Percentiles rank a stretch among this genome's conserved stretches.
These are phyloP conservation scores for Pythium insidiosum DNA, from an alignment of 352 stramenopile species.

Conservation along the genomic window DNA sequence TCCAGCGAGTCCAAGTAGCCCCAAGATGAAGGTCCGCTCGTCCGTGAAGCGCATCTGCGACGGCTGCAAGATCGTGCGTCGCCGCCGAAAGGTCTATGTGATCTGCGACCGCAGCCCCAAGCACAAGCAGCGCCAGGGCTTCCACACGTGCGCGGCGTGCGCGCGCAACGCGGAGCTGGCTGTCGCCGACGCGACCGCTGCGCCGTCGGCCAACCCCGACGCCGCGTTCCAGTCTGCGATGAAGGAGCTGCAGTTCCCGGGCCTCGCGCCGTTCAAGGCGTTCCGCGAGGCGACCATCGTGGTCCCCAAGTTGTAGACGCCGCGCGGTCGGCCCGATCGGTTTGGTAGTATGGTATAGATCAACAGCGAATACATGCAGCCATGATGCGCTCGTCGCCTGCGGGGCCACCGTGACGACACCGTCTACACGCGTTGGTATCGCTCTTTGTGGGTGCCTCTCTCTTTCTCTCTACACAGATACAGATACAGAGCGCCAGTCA, in stretches of 20 bases:
- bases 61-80: conserved; percentile 86
- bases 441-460: no score
- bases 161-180: conserved; percentile 15
- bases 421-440: no score
- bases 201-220: conserved; percentile 69
- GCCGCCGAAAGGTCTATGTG: conserved; percentile 83
- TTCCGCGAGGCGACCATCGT: conserved; percentile 67
- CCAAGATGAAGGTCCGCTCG: conserved; percentile 87
- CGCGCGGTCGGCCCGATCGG: no score
- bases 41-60: conserved; percentile 90
- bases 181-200: conserved; percentile 13
- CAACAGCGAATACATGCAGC: no score
- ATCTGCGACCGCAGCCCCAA: conserved; percentile 88
- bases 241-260: conserved; percentile 92
- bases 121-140: conserved; percentile 92
- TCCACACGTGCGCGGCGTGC: conserved; percentile 63
- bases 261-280: conserved; percentile 61
- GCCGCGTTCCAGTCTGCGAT: conserved; percentile 90
- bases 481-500: no score
- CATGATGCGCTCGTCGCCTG: no score
- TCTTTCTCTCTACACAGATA: no score
- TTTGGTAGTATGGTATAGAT: no score
- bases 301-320: conserved; percentile 56
- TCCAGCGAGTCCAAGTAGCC: no score
- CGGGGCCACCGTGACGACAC: no score